Base-by-base conservation (phyloP, 306 rosid species). In the Hippophae rhamnoides region DNA sequence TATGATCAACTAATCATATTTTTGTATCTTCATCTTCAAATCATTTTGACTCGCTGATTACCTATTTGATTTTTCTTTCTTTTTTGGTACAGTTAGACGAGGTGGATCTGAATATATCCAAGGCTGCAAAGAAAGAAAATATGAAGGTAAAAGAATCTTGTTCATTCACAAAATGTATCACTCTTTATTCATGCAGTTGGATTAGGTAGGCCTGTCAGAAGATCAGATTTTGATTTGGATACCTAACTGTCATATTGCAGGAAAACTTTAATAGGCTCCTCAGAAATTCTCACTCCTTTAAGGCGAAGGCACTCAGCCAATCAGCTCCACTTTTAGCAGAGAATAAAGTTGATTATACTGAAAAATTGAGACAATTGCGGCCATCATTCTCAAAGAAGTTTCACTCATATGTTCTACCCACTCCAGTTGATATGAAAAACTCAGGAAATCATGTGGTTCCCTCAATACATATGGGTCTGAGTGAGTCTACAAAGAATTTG, bases 321-420 rank as follows among this genome's bases (percentile, higher is more conserved):
- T 93, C 99, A 13, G 97, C 99, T 66, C 99, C 99, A 50, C 93
- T 93, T 64, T 84, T 82, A 71, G 63, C 84, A 5, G 95, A 84
- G 52, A 74, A 64, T 67, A 79, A 74, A 63, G 78, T 77, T 41
- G 95, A 82, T 71, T 58, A 72, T 23, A 72, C 75, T 48, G 99
- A 86, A 75, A 88, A 79, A 69, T 53, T 76, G 65, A 75, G 82
- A 64, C 86, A 78, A 43, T 40, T 77, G 78, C 95, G 66, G 54
- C 95, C 85, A 8, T 83, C 99, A 63, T 77, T 86, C 49, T 62
- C 95, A 7, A 78, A 89, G 59, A 86, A 79, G 78, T 88, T 88
- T 77, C 78, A 79, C 72, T 77, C 98, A 0, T 92, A 92, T 61
- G 99, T 80, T 48, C 85, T 93, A 62, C 99, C 99, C 42, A 93